These are phyloP conservation scores for Plantago elongata DNA, from an alignment of 257 asterid genomes.

Conservation along the genomic window DNA sequence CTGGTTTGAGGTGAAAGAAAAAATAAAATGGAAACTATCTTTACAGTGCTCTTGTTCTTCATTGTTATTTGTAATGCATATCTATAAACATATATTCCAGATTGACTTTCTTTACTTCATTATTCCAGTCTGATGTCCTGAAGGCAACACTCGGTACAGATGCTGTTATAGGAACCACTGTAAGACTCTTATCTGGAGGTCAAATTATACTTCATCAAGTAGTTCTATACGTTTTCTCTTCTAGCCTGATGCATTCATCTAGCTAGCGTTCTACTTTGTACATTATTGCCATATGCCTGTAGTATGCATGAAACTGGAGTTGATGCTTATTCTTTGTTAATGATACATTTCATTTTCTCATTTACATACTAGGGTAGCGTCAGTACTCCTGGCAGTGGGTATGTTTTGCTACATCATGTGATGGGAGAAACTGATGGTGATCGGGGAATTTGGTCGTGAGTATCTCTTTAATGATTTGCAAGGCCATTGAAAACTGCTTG, in stretches of 20 bases:
- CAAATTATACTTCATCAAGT: background rate
- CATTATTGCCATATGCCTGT: too few species aligned
- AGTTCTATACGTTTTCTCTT: background rate
- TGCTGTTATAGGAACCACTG: slow-evolving; percentile 82
- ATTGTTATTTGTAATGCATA: background rate
- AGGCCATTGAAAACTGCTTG: slow-evolving; percentile 17
- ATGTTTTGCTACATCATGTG: slow-evolving; percentile 89
- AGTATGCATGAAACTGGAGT: background rate
- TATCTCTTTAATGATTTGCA: slow-evolving; percentile 32
- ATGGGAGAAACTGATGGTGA: slow-evolving; percentile 99
- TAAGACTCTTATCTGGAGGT: slow-evolving; percentile 28
- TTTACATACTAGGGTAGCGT: slow-evolving; percentile 56
- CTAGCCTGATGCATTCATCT: background rate
- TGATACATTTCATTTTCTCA: slow-evolving; percentile 17
- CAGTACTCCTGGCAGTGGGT: slow-evolving; percentile 96
- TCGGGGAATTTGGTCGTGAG: slow-evolving; percentile 97
- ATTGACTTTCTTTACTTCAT: slow-evolving; percentile 9
- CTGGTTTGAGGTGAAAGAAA: slow-evolving; percentile 78
- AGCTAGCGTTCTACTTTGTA: too few species aligned
- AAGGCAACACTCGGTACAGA: slow-evolving; percentile 95
- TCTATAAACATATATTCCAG: background rate
- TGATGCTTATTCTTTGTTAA: slow-evolving; percentile 2
- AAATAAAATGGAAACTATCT: background rate
- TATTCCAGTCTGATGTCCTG: slow-evolving; percentile 65
- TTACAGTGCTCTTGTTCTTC: slow-evolving; percentile 2